phyloP scores from a whole-genome alignment of 2,329 filamentous ascomycete genomes.

The Albophoma yamanashiensis region DNA sequence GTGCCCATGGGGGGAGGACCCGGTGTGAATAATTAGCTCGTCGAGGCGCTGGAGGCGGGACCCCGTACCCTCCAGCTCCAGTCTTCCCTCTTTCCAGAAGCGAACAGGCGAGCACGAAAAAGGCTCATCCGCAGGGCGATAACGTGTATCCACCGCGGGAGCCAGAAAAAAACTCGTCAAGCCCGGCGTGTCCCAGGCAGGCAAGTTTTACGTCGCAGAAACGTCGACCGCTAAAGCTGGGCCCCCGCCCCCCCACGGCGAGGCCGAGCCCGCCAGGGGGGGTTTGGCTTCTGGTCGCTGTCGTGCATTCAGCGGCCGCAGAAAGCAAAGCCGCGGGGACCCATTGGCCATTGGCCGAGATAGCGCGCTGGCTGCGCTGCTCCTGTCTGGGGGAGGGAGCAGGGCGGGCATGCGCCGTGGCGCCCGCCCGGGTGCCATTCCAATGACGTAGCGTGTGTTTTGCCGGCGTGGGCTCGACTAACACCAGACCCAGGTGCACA shows the following conservation, averaged over 20 bases:
- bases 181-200: not conserved
- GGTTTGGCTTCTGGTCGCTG: not conserved
- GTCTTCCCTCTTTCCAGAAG: not conserved
- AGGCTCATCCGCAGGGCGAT: slow-evolving; percentile 3
- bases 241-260: not conserved
- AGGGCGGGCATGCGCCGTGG: not conserved
- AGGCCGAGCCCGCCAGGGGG: not conserved
- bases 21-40: not conserved
- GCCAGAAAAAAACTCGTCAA: slow-evolving; percentile 5
- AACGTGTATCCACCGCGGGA: slow-evolving; percentile 3
- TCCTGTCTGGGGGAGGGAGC: not conserved
- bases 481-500: not conserved
- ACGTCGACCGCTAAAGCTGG: not conserved
- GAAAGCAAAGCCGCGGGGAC: not conserved
- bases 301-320: not conserved
- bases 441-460: not conserved
- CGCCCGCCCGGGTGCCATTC: not conserved
- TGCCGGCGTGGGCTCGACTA: not conserved
- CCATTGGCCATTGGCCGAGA: not conserved
- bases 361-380: not conserved
- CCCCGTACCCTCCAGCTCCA: not conserved
- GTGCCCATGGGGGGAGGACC: not conserved
- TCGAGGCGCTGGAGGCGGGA: not conserved
- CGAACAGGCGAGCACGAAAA: slow-evolving; percentile 1
- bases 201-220: not conserved